phyloP scores from a whole-genome alignment of 2,329 filamentous ascomycete species.

The Botrytis tulipae region DNA sequence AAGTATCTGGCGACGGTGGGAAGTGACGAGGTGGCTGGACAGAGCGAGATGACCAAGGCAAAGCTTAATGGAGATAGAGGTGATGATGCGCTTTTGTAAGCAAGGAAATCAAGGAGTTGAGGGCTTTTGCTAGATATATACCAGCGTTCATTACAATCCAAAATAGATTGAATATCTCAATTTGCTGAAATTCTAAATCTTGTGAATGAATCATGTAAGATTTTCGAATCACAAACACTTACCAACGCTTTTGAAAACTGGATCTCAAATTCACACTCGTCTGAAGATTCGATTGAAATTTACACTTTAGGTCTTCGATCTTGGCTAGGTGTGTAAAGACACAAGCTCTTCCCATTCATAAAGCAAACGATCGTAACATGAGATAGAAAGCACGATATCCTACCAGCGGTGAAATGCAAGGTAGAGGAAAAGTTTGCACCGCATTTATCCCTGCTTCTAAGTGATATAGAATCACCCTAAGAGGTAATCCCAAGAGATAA shows the following conservation, averaged over 20 bases:
- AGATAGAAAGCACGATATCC: background rate
- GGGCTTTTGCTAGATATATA: background rate
- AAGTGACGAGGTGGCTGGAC: background rate
- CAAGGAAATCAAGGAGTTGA: background rate
- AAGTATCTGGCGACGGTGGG: constrained; percentile 27
- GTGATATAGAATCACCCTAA: background rate
- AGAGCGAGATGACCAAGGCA: constrained; percentile 14
- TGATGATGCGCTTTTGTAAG: constrained; percentile 26
- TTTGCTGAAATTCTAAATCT: background rate
- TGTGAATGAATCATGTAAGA: background rate
- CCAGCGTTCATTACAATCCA: background rate
- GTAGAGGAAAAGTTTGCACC: background rate
- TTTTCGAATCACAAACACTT: background rate
- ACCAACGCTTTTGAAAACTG: too few species aligned
- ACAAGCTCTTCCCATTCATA: too few species aligned
- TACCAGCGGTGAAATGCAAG: background rate
- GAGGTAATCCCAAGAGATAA: too few species aligned
- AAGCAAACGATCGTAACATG: background rate
- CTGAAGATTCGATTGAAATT: background rate
- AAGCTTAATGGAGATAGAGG: constrained; percentile 27
- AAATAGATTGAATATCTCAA: background rate
- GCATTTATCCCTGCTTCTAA: background rate
- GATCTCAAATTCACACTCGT: background rate
- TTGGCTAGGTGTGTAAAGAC: too few species aligned
- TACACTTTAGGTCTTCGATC: too few species aligned